Evolutionary conservation across 2,329 filamentous ascomycete genomes (phyloP).

Genomic region (Acrocalymma vagum): DNA sequence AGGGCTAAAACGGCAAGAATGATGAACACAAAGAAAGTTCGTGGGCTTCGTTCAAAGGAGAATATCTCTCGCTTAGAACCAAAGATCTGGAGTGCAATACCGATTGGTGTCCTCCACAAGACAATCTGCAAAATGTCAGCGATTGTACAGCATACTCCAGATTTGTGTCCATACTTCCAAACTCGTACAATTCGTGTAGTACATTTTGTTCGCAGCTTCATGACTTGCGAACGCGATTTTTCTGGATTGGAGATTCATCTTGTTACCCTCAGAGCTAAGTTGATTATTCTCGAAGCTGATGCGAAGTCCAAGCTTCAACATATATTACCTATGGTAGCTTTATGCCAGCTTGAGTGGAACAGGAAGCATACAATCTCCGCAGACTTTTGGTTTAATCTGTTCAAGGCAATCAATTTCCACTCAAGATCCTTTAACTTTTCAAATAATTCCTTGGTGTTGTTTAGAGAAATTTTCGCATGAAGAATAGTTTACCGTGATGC

Average conservation of each 20-base stretch:
- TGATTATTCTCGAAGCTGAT: conserved; percentile 1
- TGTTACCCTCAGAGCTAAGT: conserved; percentile 7
- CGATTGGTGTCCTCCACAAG: conserved; percentile 11
- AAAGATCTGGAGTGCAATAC: conserved; percentile 14
- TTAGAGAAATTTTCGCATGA: conserved; percentile 2
- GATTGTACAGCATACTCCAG: no score
- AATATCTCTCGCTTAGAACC: conserved; percentile 8
- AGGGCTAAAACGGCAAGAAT: no score
- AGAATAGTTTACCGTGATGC: no score
- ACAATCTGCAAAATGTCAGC: conserved; percentile 12
- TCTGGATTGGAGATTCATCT: conserved; percentile 1
- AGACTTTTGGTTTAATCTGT: conserved; percentile 2
- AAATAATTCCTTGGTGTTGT: conserved; percentile 15
- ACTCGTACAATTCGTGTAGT: conserved; percentile 11
- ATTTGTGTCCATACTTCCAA: background rate
- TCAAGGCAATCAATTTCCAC: background rate
- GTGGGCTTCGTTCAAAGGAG: conserved; percentile 8
- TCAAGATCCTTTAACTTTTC: conserved; percentile 11
- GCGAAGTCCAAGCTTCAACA: no score
- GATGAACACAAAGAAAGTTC: no score
- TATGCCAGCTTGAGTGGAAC: background rate
- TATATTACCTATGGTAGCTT: conserved; percentile 1
- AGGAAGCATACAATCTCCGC: conserved; percentile 1
- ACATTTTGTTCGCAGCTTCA: conserved; percentile 9
- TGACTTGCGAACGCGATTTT: background rate